Conservation (phyloP, 2,329 filamentous ascomycete species). For the Ophiostoma ips region DNA sequence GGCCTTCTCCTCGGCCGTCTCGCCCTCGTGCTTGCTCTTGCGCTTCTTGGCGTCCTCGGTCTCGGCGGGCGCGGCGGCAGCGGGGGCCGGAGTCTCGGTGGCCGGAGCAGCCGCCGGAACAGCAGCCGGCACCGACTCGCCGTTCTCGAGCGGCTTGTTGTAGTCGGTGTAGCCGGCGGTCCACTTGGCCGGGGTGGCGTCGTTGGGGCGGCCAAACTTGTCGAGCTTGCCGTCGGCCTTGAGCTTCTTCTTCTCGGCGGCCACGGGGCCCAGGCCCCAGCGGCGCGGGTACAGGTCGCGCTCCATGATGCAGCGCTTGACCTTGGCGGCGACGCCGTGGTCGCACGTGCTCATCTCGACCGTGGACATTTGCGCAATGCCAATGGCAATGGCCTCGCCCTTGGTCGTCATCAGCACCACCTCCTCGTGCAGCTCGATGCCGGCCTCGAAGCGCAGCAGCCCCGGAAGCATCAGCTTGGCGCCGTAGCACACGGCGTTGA, state of each 20-base stretch:
- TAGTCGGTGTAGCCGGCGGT: constrained; percentile 86
- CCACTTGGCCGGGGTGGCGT: constrained; percentile 89
- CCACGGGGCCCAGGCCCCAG: constrained; percentile 91
- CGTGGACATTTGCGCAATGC: constrained; percentile 94
- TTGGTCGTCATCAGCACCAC: constrained; percentile 98
- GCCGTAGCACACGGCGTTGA: constrained; percentile 97
- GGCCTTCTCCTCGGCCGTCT: constrained; percentile 52
- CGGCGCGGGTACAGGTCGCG: constrained; percentile 90
- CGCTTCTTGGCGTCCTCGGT: constrained; percentile 54
- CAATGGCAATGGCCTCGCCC: constrained; percentile 93
- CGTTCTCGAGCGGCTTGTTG: constrained; percentile 38
- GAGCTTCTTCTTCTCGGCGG: constrained; percentile 98
- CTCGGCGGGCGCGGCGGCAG: constrained; percentile 14
- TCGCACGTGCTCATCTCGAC: constrained; percentile 95
- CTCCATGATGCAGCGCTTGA: constrained; percentile 99
- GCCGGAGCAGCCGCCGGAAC: constrained; percentile 29
- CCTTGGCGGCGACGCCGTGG: constrained; percentile 94
- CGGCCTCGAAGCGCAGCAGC: constrained; percentile 58
- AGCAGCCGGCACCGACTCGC: constrained; percentile 23
- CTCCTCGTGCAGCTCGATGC: constrained; percentile 73
- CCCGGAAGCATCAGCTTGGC: constrained; percentile 98
- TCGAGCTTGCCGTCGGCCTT: constrained; percentile 96
- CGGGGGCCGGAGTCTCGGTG: constrained; percentile 21
- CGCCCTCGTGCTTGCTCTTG: constrained; percentile 60
- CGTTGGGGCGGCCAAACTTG: constrained; percentile 89